Evolutionary conservation across 2,329 filamentous ascomycete species (phyloP).

Genomic region (Pseudogymnoascus sp.): DNA sequence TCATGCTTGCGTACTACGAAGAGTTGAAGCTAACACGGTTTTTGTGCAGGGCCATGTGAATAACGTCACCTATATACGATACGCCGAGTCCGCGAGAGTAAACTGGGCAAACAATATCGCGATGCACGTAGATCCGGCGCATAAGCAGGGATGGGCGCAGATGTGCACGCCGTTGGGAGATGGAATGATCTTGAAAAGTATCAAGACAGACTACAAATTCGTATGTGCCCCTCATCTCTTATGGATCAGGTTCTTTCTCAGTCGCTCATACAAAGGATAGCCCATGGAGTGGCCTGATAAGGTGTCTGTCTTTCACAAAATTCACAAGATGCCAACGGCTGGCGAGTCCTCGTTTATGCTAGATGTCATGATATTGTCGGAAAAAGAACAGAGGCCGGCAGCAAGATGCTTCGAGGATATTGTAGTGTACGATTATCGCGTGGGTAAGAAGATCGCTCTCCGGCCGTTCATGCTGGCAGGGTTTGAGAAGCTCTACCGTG

Average conservation of each 20-base stretch:
- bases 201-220: slow-evolving; percentile 82
- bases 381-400: slow-evolving; percentile 63
- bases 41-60: slow-evolving; percentile 66
- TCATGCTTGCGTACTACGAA: slow-evolving; percentile 16
- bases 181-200: slow-evolving; percentile 72
- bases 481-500: slow-evolving; percentile 50
- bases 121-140: slow-evolving; percentile 50
- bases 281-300: slow-evolving; percentile 78
- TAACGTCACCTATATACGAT: slow-evolving; percentile 76
- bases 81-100: slow-evolving; percentile 72
- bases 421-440: slow-evolving; percentile 67
- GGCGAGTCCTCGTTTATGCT: slow-evolving; percentile 48
- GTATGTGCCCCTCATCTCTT: slow-evolving; percentile 41
- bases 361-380: slow-evolving; percentile 63
- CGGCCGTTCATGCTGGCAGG: slow-evolving; percentile 54
- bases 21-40: slow-evolving; percentile 9
- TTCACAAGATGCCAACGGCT: slow-evolving; percentile 44
- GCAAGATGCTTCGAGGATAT: slow-evolving; percentile 72
- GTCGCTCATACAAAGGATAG: slow-evolving; percentile 34
- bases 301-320: slow-evolving; percentile 76
- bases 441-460: slow-evolving; percentile 49
- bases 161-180: slow-evolving; percentile 59
- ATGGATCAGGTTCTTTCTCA: not conserved
- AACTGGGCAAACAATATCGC: slow-evolving; percentile 72
- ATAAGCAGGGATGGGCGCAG: slow-evolving; percentile 59